These are phyloP conservation scores for Drechslerella coelobrocha DNA, from an alignment of 2,329 filamentous ascomycete species.

Conservation along the genomic window DNA sequence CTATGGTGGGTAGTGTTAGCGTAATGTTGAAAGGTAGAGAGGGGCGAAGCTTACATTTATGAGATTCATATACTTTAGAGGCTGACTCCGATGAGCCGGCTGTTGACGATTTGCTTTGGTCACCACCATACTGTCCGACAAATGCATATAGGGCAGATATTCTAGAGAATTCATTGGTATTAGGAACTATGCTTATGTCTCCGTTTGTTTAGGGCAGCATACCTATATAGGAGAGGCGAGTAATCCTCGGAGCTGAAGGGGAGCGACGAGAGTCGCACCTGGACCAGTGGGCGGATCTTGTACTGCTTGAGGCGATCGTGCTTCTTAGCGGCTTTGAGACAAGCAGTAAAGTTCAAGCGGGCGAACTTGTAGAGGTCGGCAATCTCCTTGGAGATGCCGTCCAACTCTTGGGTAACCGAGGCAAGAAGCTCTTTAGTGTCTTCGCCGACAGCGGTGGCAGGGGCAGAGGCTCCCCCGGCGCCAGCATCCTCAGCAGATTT, in stretches of 20 bases:
- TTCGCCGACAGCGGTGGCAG: slow-evolving; percentile 55
- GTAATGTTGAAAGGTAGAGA: neutral
- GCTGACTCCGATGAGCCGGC: slow-evolving; percentile 21
- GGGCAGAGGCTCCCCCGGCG: slow-evolving; percentile 60
- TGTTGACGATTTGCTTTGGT: slow-evolving; percentile 9
- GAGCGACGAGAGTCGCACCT: slow-evolving; percentile 83
- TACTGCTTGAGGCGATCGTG: slow-evolving; percentile 90
- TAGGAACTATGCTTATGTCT: neutral
- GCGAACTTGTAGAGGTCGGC: slow-evolving; percentile 94
- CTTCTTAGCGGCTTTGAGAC: slow-evolving; percentile 98
- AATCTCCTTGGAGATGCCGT: slow-evolving; percentile 85
- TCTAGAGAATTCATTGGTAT: slow-evolving; percentile 57
- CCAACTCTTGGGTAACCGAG: slow-evolving; percentile 79
- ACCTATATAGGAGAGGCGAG: slow-evolving; percentile 80
- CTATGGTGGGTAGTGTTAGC: slow-evolving; percentile 58
- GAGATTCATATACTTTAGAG: slow-evolving; percentile 76
- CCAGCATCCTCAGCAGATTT: slow-evolving; percentile 55
- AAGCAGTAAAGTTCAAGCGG: slow-evolving; percentile 95
- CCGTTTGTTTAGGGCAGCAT: neutral
- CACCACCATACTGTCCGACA: slow-evolving; percentile 75
- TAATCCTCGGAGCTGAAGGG: slow-evolving; percentile 97
- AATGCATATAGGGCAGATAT: slow-evolving; percentile 96
- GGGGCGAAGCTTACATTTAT: slow-evolving; percentile 72
- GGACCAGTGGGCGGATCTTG: slow-evolving; percentile 87
- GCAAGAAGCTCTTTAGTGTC: slow-evolving; percentile 58